Percentiles rank a stretch among this genome's conserved stretches.
These are phyloP conservation scores for Eutreptiella sp. DNA, from an alignment of 208 protist genomes.

Conservation along the genomic window DNA sequence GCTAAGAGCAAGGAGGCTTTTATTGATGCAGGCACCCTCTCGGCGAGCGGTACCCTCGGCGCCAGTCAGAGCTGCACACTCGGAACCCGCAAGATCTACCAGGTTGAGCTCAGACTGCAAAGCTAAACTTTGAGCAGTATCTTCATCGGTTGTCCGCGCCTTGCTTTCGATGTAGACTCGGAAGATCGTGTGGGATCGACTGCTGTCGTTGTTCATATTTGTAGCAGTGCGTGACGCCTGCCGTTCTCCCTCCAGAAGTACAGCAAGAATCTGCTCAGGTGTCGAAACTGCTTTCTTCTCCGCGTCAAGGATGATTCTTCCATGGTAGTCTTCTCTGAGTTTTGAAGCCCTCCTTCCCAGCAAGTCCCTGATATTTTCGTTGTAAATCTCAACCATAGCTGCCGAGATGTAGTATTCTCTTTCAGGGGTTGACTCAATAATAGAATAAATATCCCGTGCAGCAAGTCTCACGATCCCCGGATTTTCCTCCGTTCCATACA, in stretches of 20 bases:
- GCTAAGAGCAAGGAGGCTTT: constrained; percentile 60
- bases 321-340: not conserved
- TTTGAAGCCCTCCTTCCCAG: not conserved
- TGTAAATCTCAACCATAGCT: constrained; percentile 26
- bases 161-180: constrained; percentile 47
- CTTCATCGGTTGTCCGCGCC: not conserved
- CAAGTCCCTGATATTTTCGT: constrained; percentile 22
- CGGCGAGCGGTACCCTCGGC: constrained; percentile 69
- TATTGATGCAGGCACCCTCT: constrained; percentile 73
- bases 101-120: constrained; percentile 67
- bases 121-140: constrained; percentile 24
- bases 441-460: constrained; percentile 1
- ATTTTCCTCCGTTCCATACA: constrained; percentile 40
- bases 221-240: constrained; percentile 38
- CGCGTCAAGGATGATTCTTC: too few relatives aligned
- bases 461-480: constrained; percentile 11
- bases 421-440: not conserved
- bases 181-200: constrained; percentile 75
- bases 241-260: not conserved
- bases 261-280: constrained; percentile 21
- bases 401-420: not conserved
- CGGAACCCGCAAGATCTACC: constrained; percentile 94
- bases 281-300: constrained; percentile 19
- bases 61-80: constrained; percentile 80
- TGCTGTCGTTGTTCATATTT: constrained; percentile 56